Evolutionary conservation across 2,329 filamentous ascomycete genomes (phyloP).

Genomic region (Paraphoma chrysanthemicola): DNA sequence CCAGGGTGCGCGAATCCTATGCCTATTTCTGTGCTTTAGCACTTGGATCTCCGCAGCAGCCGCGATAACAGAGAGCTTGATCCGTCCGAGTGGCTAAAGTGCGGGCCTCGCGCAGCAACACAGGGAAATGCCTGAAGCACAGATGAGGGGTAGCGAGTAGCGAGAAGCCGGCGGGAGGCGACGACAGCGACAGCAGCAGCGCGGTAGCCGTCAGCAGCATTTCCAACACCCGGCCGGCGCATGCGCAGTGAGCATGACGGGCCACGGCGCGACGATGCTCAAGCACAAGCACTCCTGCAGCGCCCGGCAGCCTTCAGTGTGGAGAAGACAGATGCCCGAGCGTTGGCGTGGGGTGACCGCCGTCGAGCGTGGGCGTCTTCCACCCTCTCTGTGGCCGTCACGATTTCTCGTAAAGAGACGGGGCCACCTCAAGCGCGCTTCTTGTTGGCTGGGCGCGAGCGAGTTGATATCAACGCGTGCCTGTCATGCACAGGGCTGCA

Average conservation of each 20-base stretch:
- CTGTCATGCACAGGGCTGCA: slow-evolving; percentile 20
- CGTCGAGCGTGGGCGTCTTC: slow-evolving; percentile 6
- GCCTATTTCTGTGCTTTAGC: not conserved
- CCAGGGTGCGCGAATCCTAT: slow-evolving; percentile 3
- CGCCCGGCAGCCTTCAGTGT: slow-evolving; percentile 9
- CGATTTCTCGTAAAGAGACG: slow-evolving; percentile 18
- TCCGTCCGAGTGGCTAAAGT: slow-evolving; percentile 18
- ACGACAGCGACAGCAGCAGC: not conserved
- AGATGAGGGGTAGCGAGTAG: slow-evolving; percentile 19
- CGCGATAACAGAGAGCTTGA: slow-evolving; percentile 29
- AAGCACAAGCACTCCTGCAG: not conserved
- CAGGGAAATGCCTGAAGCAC: slow-evolving; percentile 2
- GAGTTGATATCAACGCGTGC: slow-evolving; percentile 15
- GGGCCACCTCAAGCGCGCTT: not conserved
- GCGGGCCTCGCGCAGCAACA: not conserved
- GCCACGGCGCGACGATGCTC: not conserved
- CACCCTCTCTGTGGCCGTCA: slow-evolving; percentile 5
- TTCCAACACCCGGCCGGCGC: not conserved
- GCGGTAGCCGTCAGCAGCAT: not conserved
- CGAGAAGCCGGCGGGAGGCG: not conserved
- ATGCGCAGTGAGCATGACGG: not conserved
- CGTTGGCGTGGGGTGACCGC: slow-evolving; percentile 13
- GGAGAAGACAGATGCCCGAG: slow-evolving; percentile 14
- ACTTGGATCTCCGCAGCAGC: slow-evolving; percentile 34
- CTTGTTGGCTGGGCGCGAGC: slow-evolving; percentile 6